Base-by-base conservation (phyloP, 192 early-diverging fungal genomes). In the Gryganskiella cystojenkinii region DNA sequence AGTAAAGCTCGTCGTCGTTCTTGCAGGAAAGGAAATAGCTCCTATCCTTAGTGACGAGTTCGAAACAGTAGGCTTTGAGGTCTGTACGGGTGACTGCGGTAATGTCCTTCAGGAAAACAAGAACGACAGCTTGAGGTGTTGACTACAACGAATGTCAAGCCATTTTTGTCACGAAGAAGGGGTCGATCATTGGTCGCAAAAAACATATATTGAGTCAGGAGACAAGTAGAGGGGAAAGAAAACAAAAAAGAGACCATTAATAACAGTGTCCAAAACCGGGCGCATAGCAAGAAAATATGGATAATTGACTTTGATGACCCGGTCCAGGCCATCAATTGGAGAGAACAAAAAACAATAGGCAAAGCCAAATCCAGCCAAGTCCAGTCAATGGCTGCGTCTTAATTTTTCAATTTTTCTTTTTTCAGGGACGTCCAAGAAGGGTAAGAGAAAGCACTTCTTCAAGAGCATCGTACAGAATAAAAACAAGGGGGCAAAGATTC, bases 1-100 rank as follows among this genome's bases (percentile, higher is more conserved):
- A 91, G 79, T 99, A 99, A 31, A 99, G 85, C 75, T 99, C 97
- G 74, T 97, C 94, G 79, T 99, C 98, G 71, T 89, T 95, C 74
- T 92, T 94, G 79, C 95, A 96, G 11, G 95, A 90, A 31, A 99
- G 83, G 76, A 90, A 97, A 80, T 95, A 98, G 44, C 91, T 93
- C 83, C 95, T 93, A 43, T 98, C 96, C 81, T 94, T 96, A 40
- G 96, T 96, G 40, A 89, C 87, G 53, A 99, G 88, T 70, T 97
- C 95, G 71, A 99, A 95, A 72, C 95, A 98, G 81, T 95, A 98
- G 42, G 90, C 87, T 76, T 97, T 98, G 47, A 94, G 78, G 59
- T 98, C 95, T 17, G 93, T 94, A 47, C 98, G 89, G 43, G 88
- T 89, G 25, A 99, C 94, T 30, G 87, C 86, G 58, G 88, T 92